These are phyloP conservation scores for Bruguiera gymnorhiza DNA, from an alignment of 345 rosid genomes.

Conservation along the genomic window DNA sequence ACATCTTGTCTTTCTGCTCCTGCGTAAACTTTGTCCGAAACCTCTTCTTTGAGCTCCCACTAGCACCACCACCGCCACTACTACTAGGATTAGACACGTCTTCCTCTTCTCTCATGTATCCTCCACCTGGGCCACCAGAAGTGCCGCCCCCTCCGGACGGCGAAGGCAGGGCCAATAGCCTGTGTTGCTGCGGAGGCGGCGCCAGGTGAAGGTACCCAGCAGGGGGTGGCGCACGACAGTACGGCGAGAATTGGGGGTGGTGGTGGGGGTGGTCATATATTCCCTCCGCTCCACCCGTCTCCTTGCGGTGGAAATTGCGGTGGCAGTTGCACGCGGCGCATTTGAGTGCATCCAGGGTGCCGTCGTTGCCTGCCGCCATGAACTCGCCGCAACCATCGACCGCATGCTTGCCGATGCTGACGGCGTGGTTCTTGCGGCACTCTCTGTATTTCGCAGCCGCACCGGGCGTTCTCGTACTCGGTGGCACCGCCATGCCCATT, in stretches of 20 bases:
- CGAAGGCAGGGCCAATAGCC: slow-evolving; percentile 54
- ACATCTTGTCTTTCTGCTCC: slow-evolving; percentile 88
- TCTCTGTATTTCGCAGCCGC: slow-evolving; percentile 50
- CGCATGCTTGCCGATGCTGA: slow-evolving; percentile 74
- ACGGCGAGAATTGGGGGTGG: slow-evolving; percentile 56
- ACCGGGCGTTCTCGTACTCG: slow-evolving; percentile 21
- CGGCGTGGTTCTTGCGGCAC: slow-evolving; percentile 90
- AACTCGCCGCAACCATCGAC: slow-evolving; percentile 93
- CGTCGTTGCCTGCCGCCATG: slow-evolving; percentile 83
- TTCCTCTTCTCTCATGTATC: slow-evolving; percentile 58
- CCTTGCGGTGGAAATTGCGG: slow-evolving; percentile 91
- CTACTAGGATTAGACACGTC: slow-evolving; percentile 88
- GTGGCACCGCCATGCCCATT: slow-evolving; percentile 43
- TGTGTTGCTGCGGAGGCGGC: slow-evolving; percentile 33
- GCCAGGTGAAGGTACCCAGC: slow-evolving; percentile 67
- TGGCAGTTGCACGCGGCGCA: slow-evolving; percentile 95
- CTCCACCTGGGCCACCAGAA: slow-evolving; percentile 19
- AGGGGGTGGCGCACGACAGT: slow-evolving; percentile 59
- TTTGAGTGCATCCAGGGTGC: slow-evolving; percentile 59
- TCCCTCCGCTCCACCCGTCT: slow-evolving; percentile 30
- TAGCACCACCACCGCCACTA: slow-evolving; percentile 46
- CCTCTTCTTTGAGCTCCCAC: slow-evolving; percentile 49
- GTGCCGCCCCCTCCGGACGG: slow-evolving; percentile 35
- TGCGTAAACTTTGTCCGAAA: slow-evolving; percentile 70
- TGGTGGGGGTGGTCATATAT: slow-evolving; percentile 26